Evolutionary conservation across 768 basidiomycete genomes (phyloP), one percentile per base, ranked within the genome.

Genomic region (Gyrodon lividus): DNA sequence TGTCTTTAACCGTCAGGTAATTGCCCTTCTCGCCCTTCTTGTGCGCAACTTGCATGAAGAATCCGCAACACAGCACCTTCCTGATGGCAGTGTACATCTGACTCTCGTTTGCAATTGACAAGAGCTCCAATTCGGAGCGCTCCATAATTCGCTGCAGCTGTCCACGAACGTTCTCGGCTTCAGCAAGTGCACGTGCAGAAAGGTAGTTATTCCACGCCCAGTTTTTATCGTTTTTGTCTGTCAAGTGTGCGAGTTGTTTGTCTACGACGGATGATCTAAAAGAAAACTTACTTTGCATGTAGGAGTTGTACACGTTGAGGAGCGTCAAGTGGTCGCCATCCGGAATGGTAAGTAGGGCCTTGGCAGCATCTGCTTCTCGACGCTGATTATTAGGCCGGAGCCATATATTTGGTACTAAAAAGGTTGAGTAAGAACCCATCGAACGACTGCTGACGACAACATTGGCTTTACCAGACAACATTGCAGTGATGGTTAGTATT

Each of bases 21-120:
- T 78, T 80, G 3, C 86, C 82, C 69, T 92, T 93, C 66, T 92
- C 90, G 3, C 92, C 91, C 64, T 95, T 93, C 67, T 91, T 90
- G 69, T 97, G 93, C 7, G 95, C 97, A 12, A 92, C 83, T 66
- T 98, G 96, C 96, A 97, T 98, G 73, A 98, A 99, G 78, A 91
- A 99, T 1, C 95, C 97, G 59, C 87, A 89, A 4, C 90, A 87
- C 19, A 98, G 76, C 0, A 87, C 87, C 69, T 86, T 85, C 23
- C 92, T 82, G 50, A 98, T 85, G 58, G 86, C 86, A 48, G 72
- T 56, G 67, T 82, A 87, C 56, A 87, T 80, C 64, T 85, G 89
- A 62, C 76, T 77, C 60, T 88, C 81, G 58, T 93, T 87, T 24
- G 66, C 68, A 2, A 82, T 76, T 7, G 85, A 84, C 23, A 93